A percentile compares a stretch with the other conserved stretches of the same genome.
Conservation (phyloP, 768 basidiomycete genomes). For the Boletus reticulatus region DNA sequence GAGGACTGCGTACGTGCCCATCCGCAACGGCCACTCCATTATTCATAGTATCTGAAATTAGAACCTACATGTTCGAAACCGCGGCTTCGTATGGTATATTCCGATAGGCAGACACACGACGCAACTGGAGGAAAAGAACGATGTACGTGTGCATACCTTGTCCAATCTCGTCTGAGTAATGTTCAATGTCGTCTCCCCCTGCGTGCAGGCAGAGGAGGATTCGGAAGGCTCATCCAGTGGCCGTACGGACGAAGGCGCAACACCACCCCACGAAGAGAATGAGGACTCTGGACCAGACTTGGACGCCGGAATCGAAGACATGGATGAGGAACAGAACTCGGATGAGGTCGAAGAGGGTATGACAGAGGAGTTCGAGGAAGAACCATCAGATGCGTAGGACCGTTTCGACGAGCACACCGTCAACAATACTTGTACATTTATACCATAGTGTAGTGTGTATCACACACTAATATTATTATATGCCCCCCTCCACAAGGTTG, state of each 20-base stretch:
- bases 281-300: constrained; percentile 39
- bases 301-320: constrained; percentile 40
- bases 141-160: constrained; percentile 44
- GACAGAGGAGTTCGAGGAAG: constrained; percentile 54
- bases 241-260: constrained; percentile 28
- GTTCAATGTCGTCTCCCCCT: background rate
- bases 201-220: constrained; percentile 34
- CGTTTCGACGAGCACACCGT: no score
- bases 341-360: constrained; percentile 43
- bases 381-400: constrained; percentile 27
- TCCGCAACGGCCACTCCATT: background rate
- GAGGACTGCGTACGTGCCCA: constrained; percentile 60
- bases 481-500: background rate
- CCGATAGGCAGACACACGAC: constrained; percentile 75
- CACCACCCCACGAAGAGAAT: constrained; percentile 36
- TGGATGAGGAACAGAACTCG: constrained; percentile 43
- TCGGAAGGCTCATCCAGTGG: constrained; percentile 33
- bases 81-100: constrained; percentile 65
- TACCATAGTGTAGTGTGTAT: background rate
- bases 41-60: constrained; percentile 25
- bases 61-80: constrained; percentile 59
- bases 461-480: no score
- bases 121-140: constrained; percentile 81
- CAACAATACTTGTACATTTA: background rate
- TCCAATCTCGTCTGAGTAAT: background rate